Evolutionary conservation across 2,329 filamentous ascomycete genomes (phyloP).

Genomic region (Dryadomyces quercus-mongolicae): DNA sequence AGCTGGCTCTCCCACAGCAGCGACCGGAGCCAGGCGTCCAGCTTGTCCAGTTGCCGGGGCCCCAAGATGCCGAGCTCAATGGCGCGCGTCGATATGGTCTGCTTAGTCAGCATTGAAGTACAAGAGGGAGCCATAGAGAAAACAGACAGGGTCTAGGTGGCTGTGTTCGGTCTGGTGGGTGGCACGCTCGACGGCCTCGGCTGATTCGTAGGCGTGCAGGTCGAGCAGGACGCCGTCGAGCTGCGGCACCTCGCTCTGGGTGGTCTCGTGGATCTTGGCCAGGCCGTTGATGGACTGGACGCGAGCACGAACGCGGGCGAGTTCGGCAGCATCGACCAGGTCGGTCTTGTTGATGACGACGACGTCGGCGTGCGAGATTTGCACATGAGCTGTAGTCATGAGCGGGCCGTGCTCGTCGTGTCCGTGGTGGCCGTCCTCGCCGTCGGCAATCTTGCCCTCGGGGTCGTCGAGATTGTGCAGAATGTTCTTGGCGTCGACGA

Average conservation of each 20-base stretch:
- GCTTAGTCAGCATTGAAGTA: conserved; percentile 2
- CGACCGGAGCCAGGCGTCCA: conserved; percentile 74
- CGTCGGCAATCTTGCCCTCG: conserved; percentile 36
- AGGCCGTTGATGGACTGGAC: conserved; percentile 81
- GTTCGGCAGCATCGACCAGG: conserved; percentile 58
- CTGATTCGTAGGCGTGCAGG: conserved; percentile 81
- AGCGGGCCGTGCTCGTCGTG: conserved; percentile 48
- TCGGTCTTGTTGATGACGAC: conserved; percentile 91
- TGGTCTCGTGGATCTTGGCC: conserved; percentile 72
- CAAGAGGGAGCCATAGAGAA: not conserved
- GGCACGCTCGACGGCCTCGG: conserved; percentile 59
- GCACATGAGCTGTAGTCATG: conserved; percentile 85
- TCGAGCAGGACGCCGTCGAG: conserved; percentile 82
- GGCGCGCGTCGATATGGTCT: conserved; percentile 77
- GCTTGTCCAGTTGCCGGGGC: conserved; percentile 40
- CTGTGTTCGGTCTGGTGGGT: conserved; percentile 60
- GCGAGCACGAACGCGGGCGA: conserved; percentile 56
- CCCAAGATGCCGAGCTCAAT: conserved; percentile 53
- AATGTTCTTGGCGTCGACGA: conserved; percentile 93
- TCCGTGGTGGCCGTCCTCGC: conserved; percentile 39
- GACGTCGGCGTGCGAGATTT: conserved; percentile 94
- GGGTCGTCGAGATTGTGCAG: conserved; percentile 68
- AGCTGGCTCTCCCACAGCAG: conserved; percentile 71
- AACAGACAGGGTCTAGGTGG: conserved; percentile 66
- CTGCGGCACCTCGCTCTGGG: conserved; percentile 65